phyloP scores from a whole-genome alignment of 306 rosid species.

The Cyclanthera cordifolia region DNA sequence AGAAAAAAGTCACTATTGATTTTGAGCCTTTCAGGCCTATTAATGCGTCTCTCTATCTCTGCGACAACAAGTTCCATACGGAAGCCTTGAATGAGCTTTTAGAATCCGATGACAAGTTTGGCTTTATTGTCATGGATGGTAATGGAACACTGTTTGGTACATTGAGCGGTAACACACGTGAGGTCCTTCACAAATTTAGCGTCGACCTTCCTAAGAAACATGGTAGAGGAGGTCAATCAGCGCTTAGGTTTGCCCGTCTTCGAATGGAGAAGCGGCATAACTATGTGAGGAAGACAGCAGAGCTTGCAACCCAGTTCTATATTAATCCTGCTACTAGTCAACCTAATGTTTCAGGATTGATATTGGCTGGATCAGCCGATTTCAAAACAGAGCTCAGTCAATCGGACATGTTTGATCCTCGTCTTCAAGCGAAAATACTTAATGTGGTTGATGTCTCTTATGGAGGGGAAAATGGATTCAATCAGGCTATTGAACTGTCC shows the following conservation, averaged over 20 bases:
- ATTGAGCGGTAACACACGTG: slow-evolving; percentile 76
- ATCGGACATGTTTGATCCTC: slow-evolving; percentile 90
- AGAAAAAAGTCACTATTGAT: slow-evolving; percentile 83
- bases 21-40: slow-evolving; percentile 87
- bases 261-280: slow-evolving; percentile 86
- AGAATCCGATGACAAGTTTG: slow-evolving; percentile 88
- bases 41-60: slow-evolving; percentile 77
- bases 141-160: slow-evolving; percentile 89
- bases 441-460: slow-evolving; percentile 84
- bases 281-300: slow-evolving; percentile 84
- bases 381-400: slow-evolving; percentile 89
- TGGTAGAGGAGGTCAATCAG: slow-evolving; percentile 94
- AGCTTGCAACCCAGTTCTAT: slow-evolving; percentile 75
- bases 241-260: slow-evolving; percentile 82
- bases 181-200: slow-evolving; percentile 73
- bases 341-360: slow-evolving; percentile 80
- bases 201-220: slow-evolving; percentile 85
- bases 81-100: slow-evolving; percentile 78
- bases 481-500: slow-evolving; percentile 77
- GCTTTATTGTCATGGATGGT: slow-evolving; percentile 83
- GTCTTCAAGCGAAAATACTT: slow-evolving; percentile 68
- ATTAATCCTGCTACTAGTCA: slow-evolving; percentile 84
- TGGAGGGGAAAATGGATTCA: slow-evolving; percentile 83
- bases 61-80: slow-evolving; percentile 82
- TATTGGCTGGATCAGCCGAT: slow-evolving; percentile 87